A percentile compares a stretch with the other conserved stretches of the same genome.
These are phyloP conservation scores for Chaetoceros tenuissimus DNA, from an alignment of 108 stramenopile genomes.

Conservation along the genomic window DNA sequence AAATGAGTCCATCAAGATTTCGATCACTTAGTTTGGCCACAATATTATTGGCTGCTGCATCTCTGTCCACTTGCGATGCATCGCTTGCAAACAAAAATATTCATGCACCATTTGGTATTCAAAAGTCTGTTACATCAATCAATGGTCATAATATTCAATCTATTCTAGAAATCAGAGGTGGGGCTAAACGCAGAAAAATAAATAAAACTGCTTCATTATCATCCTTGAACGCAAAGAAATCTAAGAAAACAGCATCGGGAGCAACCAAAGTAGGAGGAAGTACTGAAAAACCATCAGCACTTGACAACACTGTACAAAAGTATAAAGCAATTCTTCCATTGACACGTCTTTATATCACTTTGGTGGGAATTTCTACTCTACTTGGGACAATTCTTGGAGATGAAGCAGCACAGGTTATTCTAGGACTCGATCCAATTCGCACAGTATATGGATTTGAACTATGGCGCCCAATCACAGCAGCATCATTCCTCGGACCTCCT, in stretches of 20 bases:
- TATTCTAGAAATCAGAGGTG: slow-evolving; percentile 18
- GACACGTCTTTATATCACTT: slow-evolving; percentile 74
- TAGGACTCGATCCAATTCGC: slow-evolving; percentile 76
- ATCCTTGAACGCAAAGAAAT: background rate
- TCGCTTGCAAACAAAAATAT: too few species aligned
- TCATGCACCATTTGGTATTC: too few species aligned
- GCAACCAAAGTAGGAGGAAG: slow-evolving; percentile 39
- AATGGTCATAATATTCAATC: too few species aligned
- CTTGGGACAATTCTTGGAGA: slow-evolving; percentile 74
- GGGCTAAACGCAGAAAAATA: slow-evolving; percentile 11
- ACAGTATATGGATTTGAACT: slow-evolving; percentile 66
- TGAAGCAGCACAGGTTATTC: slow-evolving; percentile 65
- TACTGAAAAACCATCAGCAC: slow-evolving; percentile 28
- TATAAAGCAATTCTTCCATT: slow-evolving; percentile 74
- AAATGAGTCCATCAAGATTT: too few species aligned
- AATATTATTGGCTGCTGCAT: too few species aligned
- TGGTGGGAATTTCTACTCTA: slow-evolving; percentile 55
- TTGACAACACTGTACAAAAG: slow-evolving; percentile 40
- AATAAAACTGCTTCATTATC: slow-evolving; percentile 11
- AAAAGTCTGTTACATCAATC: too few species aligned
- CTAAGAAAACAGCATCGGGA: slow-evolving; percentile 36
- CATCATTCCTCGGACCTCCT: slow-evolving; percentile 77
- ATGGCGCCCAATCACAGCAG: slow-evolving; percentile 82
- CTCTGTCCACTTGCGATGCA: too few species aligned
- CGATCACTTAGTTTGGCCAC: too few species aligned